phyloP scores from a whole-genome alignment of 768 basidiomycete genomes.

The Pleurotus pulmonarius region DNA sequence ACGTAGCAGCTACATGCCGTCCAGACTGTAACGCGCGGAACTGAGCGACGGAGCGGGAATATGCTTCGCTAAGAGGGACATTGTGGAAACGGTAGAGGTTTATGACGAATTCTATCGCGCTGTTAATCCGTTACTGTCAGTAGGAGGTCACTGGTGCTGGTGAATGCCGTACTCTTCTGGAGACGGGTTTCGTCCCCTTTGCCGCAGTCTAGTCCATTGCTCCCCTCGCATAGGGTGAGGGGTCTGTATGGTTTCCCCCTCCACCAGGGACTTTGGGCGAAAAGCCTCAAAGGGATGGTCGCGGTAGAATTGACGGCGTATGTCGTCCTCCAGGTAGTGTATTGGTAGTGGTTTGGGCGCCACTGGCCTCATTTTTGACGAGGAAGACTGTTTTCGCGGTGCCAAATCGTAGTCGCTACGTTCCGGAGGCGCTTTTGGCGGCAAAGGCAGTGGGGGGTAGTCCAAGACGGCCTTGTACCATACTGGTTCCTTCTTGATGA shows the following conservation, averaged over 20 bases:
- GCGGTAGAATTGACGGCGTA: slow-evolving; percentile 87
- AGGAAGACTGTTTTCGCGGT: slow-evolving; percentile 14
- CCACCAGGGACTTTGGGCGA: slow-evolving; percentile 72
- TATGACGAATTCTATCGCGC: slow-evolving; percentile 76
- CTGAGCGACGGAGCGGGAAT: slow-evolving; percentile 73
- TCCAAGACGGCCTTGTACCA: slow-evolving; percentile 87
- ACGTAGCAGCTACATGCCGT: slow-evolving; percentile 69
- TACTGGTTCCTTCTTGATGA: slow-evolving; percentile 61
- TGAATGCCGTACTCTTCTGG: slow-evolving; percentile 77
- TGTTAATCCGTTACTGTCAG: slow-evolving; percentile 25
- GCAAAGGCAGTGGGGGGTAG: slow-evolving; percentile 85
- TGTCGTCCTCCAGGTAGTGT: slow-evolving; percentile 77
- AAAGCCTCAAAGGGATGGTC: slow-evolving; percentile 98
- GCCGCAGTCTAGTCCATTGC: slow-evolving; percentile 76
- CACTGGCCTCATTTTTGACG: slow-evolving; percentile 27
- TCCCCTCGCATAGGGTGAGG: slow-evolving; percentile 54
- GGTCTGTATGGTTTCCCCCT: slow-evolving; percentile 55
- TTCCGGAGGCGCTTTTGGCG: slow-evolving; percentile 64
- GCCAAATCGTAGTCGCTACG: slow-evolving; percentile 54
- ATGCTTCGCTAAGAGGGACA: slow-evolving; percentile 72
- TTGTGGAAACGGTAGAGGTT: slow-evolving; percentile 69
- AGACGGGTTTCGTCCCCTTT: slow-evolving; percentile 77
- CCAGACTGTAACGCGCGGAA: slow-evolving; percentile 87
- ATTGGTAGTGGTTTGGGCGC: slow-evolving; percentile 54
- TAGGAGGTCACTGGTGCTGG: not conserved